Evolutionary conservation across 2,329 filamentous ascomycete species (phyloP), one percentile per base, ranked within the genome.

Genomic region (Trichoderma sp.): DNA sequence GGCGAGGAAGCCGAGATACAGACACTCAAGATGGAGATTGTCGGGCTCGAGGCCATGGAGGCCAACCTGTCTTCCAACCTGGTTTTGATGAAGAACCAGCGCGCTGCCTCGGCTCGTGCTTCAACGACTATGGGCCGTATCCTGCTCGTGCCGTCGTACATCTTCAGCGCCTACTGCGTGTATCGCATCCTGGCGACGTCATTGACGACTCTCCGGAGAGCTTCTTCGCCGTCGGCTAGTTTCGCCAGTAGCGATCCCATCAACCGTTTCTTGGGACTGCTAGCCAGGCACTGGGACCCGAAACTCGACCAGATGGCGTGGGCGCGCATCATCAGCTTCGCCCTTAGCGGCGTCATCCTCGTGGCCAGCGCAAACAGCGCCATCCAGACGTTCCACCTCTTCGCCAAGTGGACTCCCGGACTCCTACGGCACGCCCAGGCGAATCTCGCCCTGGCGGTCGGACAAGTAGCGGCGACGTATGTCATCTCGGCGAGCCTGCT

Each of bases 281-380:
- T 97, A 21, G 93, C 93, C 4, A 91, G 92, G 71, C 93, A 97
- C 82, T 95, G 93, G 88, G 93, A 97, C 78, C 92, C 93, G 3
- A 89, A 91, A 73, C 87, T 97, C 30, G 92, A 97, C 81, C 92
- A 94, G 77, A 87, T 90, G 12, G 92, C 93, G 11, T 97, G 93
- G 93, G 91, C 92, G 26, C 91, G 93, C 34, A 92, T 94, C 78
- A 95, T 97, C 75, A 94, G 92, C 72, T 97, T 97, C 81, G 84
- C 94, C 26, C 86, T 97, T 5, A 93, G 91, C 8, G 94, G 93
- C 21, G 89, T 95, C 64, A 96, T 97, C 79, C 90, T 97, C 28
- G 86, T 93, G 18, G 91, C 92, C 3, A 93, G 92, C 70, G 94
- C 94, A 81, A 93, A 92, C 80, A 92, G 91, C 71, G 93, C 93